Conservation (phyloP, 2,329 filamentous ascomycete genomes). For the Thelonectria olida region DNA sequence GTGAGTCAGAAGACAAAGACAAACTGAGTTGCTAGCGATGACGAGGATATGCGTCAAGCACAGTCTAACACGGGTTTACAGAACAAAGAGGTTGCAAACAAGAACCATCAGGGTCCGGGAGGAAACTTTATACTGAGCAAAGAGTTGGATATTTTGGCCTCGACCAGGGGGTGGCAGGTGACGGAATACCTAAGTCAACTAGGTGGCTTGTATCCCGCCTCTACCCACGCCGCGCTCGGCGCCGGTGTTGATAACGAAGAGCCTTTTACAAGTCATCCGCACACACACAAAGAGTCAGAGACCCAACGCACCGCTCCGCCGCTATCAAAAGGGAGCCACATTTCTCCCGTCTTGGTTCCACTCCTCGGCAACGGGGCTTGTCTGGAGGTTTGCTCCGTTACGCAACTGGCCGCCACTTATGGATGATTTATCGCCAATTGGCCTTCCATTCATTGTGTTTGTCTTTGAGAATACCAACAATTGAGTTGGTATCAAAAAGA, state of each 20-base stretch:
- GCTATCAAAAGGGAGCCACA: background rate
- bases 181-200: conserved; percentile 14
- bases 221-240: conserved; percentile 40
- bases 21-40: conserved; percentile 1
- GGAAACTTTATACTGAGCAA: conserved; percentile 19
- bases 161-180: conserved; percentile 23
- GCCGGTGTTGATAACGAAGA: conserved; percentile 28
- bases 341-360: conserved; percentile 14
- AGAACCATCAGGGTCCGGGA: background rate
- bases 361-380: background rate
- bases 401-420: too few relatives aligned
- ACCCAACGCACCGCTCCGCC: conserved; percentile 1
- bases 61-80: conserved; percentile 7
- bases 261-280: conserved; percentile 26
- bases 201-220: conserved; percentile 34
- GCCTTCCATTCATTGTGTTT: too few relatives aligned
- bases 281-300: background rate
- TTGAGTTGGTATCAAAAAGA: too few relatives aligned
- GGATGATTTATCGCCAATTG: too few relatives aligned
- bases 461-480: too few relatives aligned
- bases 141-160: background rate
- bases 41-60: background rate
- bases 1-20: conserved; percentile 4
- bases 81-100: background rate
- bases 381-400: background rate